phyloP scores from a whole-genome alignment of 169 alveolate genomes.

The Plasmodium vivax region DNA sequence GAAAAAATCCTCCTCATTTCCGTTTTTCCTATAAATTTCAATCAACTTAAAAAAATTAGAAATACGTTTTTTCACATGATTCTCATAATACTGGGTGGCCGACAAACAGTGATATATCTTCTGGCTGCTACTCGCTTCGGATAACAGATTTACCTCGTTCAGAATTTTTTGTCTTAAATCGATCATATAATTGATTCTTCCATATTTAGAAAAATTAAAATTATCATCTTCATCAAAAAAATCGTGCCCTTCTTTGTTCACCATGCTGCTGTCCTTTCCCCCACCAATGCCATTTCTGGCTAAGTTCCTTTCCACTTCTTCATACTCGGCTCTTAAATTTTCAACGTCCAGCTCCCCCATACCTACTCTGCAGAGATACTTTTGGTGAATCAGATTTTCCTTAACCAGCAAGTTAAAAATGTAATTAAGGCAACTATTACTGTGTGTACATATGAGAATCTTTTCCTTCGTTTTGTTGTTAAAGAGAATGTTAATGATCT shows the following conservation, averaged over 20 bases:
- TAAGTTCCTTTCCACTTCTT: conserved; percentile 55
- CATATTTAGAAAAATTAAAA: conserved; percentile 87
- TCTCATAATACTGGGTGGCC: conserved; percentile 78
- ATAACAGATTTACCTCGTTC: conserved; percentile 77
- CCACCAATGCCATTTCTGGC: not conserved
- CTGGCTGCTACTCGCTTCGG: conserved; percentile 65
- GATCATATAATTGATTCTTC: conserved; percentile 90
- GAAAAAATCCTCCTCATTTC: conserved; percentile 12
- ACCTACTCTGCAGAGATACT: conserved; percentile 93
- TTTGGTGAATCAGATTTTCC: conserved; percentile 90
- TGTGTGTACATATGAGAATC: conserved; percentile 90
- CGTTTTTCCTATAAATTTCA: conserved; percentile 12
- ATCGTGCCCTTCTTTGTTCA: conserved; percentile 35
- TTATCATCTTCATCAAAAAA: conserved; percentile 75
- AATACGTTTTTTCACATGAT: conserved; percentile 68
- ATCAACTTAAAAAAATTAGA: conserved; percentile 25
- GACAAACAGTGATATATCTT: conserved; percentile 79
- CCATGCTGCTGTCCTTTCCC: not conserved
- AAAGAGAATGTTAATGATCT: conserved; percentile 91
- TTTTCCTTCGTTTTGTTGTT: conserved; percentile 90
- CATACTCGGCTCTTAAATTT: conserved; percentile 73
- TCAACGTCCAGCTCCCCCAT: conserved; percentile 89
- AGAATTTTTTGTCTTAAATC: conserved; percentile 82
- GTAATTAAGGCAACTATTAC: conserved; percentile 93
- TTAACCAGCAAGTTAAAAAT: conserved; percentile 91